phyloP scores from a whole-genome alignment of 2,329 filamentous ascomycete species.

The Colletotrichum theobromicola region DNA sequence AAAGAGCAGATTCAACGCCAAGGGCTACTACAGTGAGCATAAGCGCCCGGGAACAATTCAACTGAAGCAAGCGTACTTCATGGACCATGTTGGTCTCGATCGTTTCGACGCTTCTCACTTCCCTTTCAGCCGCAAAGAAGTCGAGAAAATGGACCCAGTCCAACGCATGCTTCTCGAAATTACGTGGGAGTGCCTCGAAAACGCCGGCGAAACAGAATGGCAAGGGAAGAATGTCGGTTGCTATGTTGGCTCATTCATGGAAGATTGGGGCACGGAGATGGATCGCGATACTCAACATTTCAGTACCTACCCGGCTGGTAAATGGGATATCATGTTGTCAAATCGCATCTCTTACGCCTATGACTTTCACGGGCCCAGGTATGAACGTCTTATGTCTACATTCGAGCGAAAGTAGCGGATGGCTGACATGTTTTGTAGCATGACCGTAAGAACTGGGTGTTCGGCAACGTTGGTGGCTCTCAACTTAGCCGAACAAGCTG shows the following conservation, averaged over 20 bases:
- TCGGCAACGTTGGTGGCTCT: conserved; percentile 34
- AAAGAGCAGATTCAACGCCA: background rate
- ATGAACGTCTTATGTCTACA: background rate
- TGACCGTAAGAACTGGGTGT: conserved; percentile 40
- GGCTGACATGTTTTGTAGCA: conserved; percentile 23
- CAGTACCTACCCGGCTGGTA: conserved; percentile 12
- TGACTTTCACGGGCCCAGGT: conserved; percentile 10
- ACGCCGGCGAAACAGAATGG: conserved; percentile 27
- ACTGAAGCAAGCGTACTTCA: background rate
- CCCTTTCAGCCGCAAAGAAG: background rate
- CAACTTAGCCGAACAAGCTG: conserved; percentile 33
- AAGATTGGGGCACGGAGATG: conserved; percentile 25
- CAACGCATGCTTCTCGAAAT: conserved; percentile 35
- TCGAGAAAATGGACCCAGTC: conserved; percentile 30
- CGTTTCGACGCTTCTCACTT: background rate
- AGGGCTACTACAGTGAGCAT: background rate
- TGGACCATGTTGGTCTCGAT: background rate
- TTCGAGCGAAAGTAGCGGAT: background rate
- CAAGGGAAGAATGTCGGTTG: conserved; percentile 29
- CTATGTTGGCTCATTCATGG: conserved; percentile 31
- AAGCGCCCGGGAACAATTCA: background rate
- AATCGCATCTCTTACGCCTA: conserved; percentile 26
- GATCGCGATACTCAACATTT: conserved; percentile 15
- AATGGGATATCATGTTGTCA: conserved; percentile 23
- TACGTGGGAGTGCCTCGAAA: conserved; percentile 33